A percentile compares a stretch with the other conserved stretches of the same genome.
phyloP scores from a whole-genome alignment of 2,329 filamentous ascomycete genomes.

The Fusarium tuaranense region DNA sequence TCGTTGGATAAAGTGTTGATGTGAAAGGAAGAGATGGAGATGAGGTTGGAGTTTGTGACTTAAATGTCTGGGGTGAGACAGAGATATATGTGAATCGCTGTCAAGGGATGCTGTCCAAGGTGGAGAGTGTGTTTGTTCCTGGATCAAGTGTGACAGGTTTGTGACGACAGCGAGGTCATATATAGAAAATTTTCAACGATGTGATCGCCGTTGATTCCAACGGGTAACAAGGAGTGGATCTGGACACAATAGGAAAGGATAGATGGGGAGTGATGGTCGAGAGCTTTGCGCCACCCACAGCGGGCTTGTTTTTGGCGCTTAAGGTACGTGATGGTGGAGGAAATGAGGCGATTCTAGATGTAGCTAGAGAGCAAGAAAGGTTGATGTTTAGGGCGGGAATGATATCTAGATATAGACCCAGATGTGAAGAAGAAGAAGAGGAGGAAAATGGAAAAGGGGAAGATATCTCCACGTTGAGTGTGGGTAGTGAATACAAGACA shows the following conservation, averaged over 20 bases:
- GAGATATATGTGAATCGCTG: neutral
- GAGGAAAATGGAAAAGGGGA: constrained; percentile 3
- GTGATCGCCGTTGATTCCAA: constrained; percentile 22
- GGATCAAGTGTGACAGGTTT: neutral
- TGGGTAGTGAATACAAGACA: constrained; percentile 14
- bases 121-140: constrained; percentile 4
- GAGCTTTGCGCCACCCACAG: constrained; percentile 37
- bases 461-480: neutral
- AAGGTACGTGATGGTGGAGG: constrained; percentile 11
- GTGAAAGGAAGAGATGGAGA: neutral
- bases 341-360: constrained; percentile 11
- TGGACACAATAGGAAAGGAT: constrained; percentile 34
- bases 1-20: neutral
- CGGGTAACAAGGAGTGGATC: constrained; percentile 23
- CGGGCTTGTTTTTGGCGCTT: constrained; percentile 19
- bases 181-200: constrained; percentile 28
- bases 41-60: neutral
- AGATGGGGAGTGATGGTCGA: constrained; percentile 23
- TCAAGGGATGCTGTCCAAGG: neutral
- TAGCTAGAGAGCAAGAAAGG: constrained; percentile 12
- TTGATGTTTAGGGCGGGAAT: neutral
- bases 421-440: neutral
- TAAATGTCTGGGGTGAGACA: neutral
- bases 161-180: constrained; percentile 14
- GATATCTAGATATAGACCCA: constrained; percentile 29